phyloP scores from a whole-genome alignment of 768 basidiomycete species.

The Fomitopsis serialis region DNA sequence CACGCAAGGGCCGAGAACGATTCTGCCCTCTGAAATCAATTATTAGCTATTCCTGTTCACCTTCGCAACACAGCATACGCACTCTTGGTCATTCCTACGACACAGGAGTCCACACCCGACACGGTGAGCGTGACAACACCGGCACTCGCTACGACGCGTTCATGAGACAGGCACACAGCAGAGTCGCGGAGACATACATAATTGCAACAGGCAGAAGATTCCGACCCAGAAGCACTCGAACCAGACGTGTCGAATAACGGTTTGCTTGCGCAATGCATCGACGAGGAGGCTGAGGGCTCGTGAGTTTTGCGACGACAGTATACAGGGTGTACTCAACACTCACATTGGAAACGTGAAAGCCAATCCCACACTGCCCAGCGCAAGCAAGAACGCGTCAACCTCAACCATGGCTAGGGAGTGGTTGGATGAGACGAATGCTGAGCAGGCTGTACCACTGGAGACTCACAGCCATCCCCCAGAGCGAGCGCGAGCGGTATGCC shows the following conservation, averaged over 20 bases:
- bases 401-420: slow-evolving; percentile 26
- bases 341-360: slow-evolving; percentile 55
- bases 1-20: not conserved
- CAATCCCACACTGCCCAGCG: slow-evolving; percentile 55
- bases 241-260: slow-evolving; percentile 59
- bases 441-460: slow-evolving; percentile 21
- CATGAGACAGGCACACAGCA: not conserved
- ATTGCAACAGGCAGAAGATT: slow-evolving; percentile 50
- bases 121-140: slow-evolving; percentile 39
- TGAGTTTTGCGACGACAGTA: not conserved
- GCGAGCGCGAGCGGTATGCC: slow-evolving; percentile 48
- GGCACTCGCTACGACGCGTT: slow-evolving; percentile 42
- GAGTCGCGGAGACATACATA: slow-evolving; percentile 40
- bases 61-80: not conserved
- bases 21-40: not conserved
- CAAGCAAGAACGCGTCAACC: slow-evolving; percentile 56
- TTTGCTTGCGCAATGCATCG: slow-evolving; percentile 47
- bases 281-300: slow-evolving; percentile 42
- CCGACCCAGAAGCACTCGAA: slow-evolving; percentile 64
- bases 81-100: not conserved
- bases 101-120: slow-evolving; percentile 31
- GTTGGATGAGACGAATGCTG: not conserved
- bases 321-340: slow-evolving; percentile 17
- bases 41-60: not conserved
- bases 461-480: slow-evolving; percentile 7